Evolutionary conservation across 257 asterid genomes (phyloP), one percentile per base, ranked within the genome.

Genomic region (Linderniella brevidens): DNA sequence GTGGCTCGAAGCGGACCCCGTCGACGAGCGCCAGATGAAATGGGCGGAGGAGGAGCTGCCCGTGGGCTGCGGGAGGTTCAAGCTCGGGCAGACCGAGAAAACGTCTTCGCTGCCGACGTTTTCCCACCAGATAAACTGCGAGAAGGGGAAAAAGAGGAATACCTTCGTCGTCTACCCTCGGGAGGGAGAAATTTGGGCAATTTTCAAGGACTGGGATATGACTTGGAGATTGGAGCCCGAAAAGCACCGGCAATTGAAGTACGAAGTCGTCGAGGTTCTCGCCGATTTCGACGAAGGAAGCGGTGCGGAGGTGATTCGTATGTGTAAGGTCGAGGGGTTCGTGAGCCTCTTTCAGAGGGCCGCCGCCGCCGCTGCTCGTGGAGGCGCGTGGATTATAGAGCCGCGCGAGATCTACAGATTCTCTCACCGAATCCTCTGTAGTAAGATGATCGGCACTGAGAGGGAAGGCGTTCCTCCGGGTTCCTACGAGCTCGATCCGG

Each of bases 151-250:
- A 48, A 66, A 43, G 48, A 64, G 62, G 42, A 72, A 74, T 37
- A 61, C 78, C 17, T 41, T 63, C 37, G 15, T 55, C 52, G 54
- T 88, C 20, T 64, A 71, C 62, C 98, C 98, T 1, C 58, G 67
- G 48, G 35, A 53, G 45, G 94, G 92, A 35, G 92, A 88, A 66
- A 71, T 54, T 14, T 88, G 97, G 95, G 93, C 92, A 20, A 69
- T 88, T 53, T 73, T 67, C 61, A 77, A 62, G 67, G 77, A 62
- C 58, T 78, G 88, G 88, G 71, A 82, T 65, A 55, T 63, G 19
- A 55, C 54, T 55, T 86, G 96, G 94, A 67, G 61, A 48, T 43
- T 47, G 9, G 51, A 68, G 37, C 66, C 78, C 11, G 67, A 66
- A 38, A 58, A 63, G 16, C 68, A 58, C 19, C 29, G 53, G 56